Evolutionary conservation across 805 yeast species (phyloP).

Genomic region (Lachancea kluyveri): DNA sequence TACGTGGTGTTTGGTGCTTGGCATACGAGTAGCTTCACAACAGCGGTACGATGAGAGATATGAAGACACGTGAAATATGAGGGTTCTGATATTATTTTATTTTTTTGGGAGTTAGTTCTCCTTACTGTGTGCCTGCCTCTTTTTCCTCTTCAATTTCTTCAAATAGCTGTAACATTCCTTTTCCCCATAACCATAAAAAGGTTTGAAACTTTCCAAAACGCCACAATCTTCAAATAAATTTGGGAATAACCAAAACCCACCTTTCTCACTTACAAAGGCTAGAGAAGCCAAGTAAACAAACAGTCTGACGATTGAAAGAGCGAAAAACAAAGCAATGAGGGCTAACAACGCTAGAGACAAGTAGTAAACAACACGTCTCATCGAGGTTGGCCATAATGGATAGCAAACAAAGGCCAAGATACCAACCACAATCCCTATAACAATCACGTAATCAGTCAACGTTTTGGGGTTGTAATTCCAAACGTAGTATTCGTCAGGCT

Average conservation of each 20-base stretch:
- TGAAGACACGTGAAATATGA: too few relatives aligned
- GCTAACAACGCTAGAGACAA: constrained; percentile 72
- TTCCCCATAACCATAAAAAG: constrained; percentile 80
- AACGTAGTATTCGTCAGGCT: constrained; percentile 65
- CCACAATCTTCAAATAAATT: constrained; percentile 95
- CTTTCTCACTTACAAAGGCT: constrained; percentile 35
- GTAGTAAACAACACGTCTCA: constrained; percentile 91
- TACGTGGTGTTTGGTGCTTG: too few relatives aligned
- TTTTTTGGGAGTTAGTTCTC: not conserved
- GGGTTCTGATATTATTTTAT: constrained; percentile 1
- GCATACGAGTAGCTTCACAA: too few relatives aligned
- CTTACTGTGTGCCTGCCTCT: constrained; percentile 17
- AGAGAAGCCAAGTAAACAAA: constrained; percentile 47
- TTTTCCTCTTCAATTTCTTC: constrained; percentile 28
- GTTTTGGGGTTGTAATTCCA: constrained; percentile 77
- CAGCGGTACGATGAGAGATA: too few relatives aligned
- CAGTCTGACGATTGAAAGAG: constrained; percentile 71
- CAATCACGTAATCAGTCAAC: constrained; percentile 36
- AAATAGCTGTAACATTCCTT: constrained; percentile 27
- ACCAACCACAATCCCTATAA: constrained; percentile 45
- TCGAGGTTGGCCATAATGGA: constrained; percentile 91
- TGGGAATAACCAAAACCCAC: constrained; percentile 95
- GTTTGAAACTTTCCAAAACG: constrained; percentile 83
- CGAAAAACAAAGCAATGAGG: constrained; percentile 68
- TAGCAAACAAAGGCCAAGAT: constrained; percentile 64